Evolutionary conservation across 2,329 filamentous ascomycete genomes (phyloP), one percentile per base, ranked within the genome.

Genomic region (Lecanosticta acicola): DNA sequence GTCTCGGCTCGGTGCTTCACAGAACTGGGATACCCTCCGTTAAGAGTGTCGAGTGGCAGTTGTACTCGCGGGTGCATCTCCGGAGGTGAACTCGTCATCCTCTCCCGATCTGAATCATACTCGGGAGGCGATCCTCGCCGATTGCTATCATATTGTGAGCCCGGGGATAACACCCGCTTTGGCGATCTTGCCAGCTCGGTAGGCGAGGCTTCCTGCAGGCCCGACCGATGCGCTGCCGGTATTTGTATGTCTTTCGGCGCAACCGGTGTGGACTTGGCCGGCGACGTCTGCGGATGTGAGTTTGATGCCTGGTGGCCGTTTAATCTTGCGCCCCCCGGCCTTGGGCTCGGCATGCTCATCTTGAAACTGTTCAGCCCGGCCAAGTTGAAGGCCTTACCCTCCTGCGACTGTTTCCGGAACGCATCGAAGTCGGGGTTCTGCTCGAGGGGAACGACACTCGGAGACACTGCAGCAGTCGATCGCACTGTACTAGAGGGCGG

Each of bases 371-470:
- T 55, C 40, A 73, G 63, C 16, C 59, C 66, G 20, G 68, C 69
- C 34, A 71, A 59, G 45, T 67, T 72, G 42, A 67, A 70, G 17
- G 63, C 65, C 55, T 82, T 83, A 42, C 54, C 51, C 29, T 78
- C 73, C 59, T 90, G 85, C n/a, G 80, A 78, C 59, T 88, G 83
- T 53, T 76, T 80, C 56, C 76, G 77, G 63, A 94, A 91, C 2
- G 84, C 84, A 63, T 91, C 87, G 53, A 85, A 91, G n/a, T 89
- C 83, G 4, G 85, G 79, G 58, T 90, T 89, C 26, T 83, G 80
- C 58, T 91, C 85, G 41, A 87, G 70, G 0, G 86, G 78, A 4
- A 88, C 70, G 53, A 83, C 77, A 51, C 81, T 81, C 2, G 87
- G 85, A 7, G 85, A 77, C 2, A 79, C 77, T 13, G 82, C 78